Evolutionary conservation across 495 filamentous ascomycete species (phyloP), one percentile per base, ranked within the genome.

Genomic region (Sabuloglossum arenarium): DNA sequence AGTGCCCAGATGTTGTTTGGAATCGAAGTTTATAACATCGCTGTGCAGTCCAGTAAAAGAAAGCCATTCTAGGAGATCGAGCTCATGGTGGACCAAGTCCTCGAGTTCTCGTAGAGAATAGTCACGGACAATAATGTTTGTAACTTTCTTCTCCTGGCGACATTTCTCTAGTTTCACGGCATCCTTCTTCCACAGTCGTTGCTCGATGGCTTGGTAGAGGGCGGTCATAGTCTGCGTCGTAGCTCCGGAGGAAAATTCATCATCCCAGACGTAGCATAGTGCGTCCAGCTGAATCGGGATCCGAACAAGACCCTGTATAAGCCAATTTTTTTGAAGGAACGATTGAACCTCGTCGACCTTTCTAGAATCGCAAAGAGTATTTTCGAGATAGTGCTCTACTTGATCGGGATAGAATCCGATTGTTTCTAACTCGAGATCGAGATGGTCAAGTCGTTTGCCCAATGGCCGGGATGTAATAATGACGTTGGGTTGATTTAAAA

Each of bases 201-300:
- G 16, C 34, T 69, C 64, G 49, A 71, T 71, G 11, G 64, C 66
- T 59, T 63, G 56, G 61, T 73, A 73, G 21, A 73, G 19, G 32
- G 59, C 64, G 12, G 70, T 71, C 69, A 73, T 73, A 34, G 69
- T 73, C 51, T 57, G 29, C 14, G 42, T 29, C 27, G 9, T n/a
- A 56, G 63, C 56, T 27, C 52, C 14, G 27, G 63, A 53, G 14
- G 3, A 5, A 16, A 39, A 39, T n/a, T n/a, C n/a, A 16, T 39
- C 14, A 37, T 67, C 49, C 71, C 69, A 74, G 31, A 54, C 63
- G 58, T 63, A 71, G 58, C 70, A 72, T 31, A 74, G 58, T n/a
- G 69, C 70, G 64, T 74, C 71, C 34, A 74, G 59, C 61, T 70
- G 70, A 55, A 74, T 69, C 0, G 70, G 72, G 43, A 75, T 72